Evolutionary conservation across 352 stramenopile species (phyloP).

Genomic region (Plasmopara halstedii): DNA sequence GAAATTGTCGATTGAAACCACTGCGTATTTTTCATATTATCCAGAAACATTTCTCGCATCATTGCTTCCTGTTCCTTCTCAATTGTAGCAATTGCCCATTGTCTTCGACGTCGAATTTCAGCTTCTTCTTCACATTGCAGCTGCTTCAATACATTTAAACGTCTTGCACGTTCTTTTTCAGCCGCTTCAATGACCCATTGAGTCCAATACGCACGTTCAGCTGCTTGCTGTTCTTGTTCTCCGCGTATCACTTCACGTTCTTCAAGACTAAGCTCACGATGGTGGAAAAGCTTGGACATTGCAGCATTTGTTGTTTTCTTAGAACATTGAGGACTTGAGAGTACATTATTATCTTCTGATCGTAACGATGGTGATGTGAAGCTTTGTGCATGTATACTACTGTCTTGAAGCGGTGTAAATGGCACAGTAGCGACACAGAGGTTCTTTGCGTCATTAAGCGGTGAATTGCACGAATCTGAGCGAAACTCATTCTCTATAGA

Average conservation of each 20-base stretch:
- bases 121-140: slow-evolving; percentile 70
- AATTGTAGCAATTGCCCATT: slow-evolving; percentile 73
- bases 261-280: slow-evolving; percentile 1
- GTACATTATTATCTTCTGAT: background rate
- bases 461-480: background rate
- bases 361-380: background rate
- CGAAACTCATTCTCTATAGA: slow-evolving; percentile 1
- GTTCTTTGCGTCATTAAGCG: slow-evolving; percentile 1
- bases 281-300: slow-evolving; percentile 1
- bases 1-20: slow-evolving; percentile 85
- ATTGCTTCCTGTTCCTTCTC: slow-evolving; percentile 77
- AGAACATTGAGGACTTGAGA: background rate
- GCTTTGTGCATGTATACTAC: background rate
- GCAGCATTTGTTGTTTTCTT: background rate
- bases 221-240: slow-evolving; percentile 21
- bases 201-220: slow-evolving; percentile 70
- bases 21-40: slow-evolving; percentile 86
- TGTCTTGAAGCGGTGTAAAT: slow-evolving; percentile 20
- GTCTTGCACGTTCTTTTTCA: slow-evolving; percentile 64
- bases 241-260: slow-evolving; percentile 6
- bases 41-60: slow-evolving; percentile 77
- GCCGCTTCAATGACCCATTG: slow-evolving; percentile 74
- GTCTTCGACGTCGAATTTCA: slow-evolving; percentile 49
- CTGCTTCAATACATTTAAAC: slow-evolving; percentile 56
- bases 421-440: slow-evolving; percentile 28